A percentile compares a stretch with the other conserved stretches of the same genome.
Evolutionary conservation across 768 basidiomycete genomes (phyloP).

Genomic region (Termitomyces sp.): DNA sequence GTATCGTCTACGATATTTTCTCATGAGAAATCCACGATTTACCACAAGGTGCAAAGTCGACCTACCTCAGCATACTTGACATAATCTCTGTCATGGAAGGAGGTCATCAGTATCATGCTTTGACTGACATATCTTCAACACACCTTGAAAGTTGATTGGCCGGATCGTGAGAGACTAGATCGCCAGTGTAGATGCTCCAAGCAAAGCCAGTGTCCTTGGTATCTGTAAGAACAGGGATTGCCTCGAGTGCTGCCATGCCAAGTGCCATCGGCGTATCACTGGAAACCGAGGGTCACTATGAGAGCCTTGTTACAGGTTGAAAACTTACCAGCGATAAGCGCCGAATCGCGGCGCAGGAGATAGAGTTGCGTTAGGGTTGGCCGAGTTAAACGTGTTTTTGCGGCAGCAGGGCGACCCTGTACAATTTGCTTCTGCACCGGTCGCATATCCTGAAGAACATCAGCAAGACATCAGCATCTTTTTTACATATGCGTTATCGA

Average conservation of each 20-base stretch:
- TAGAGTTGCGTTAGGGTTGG: slow-evolving; percentile 49
- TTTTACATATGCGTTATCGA: neutral
- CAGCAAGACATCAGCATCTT: neutral
- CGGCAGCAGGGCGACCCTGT: slow-evolving; percentile 64
- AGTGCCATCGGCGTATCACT: slow-evolving; percentile 69
- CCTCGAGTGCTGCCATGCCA: slow-evolving; percentile 55
- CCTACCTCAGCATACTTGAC: slow-evolving; percentile 61
- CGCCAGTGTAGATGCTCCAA: slow-evolving; percentile 71
- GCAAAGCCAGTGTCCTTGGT: slow-evolving; percentile 61
- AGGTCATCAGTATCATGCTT: neutral
- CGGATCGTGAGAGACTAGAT: slow-evolving; percentile 71
- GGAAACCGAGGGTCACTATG: neutral
- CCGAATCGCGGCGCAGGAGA: slow-evolving; percentile 70
- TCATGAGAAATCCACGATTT: neutral
- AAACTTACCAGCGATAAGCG: slow-evolving; percentile 51
- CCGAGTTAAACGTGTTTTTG: slow-evolving; percentile 44
- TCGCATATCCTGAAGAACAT: slow-evolving; percentile 53
- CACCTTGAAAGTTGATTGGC: slow-evolving; percentile 63
- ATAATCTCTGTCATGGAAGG: slow-evolving; percentile 43
- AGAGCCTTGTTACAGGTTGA: neutral
- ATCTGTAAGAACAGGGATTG: slow-evolving; percentile 65
- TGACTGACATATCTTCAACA: slow-evolving; percentile 15
- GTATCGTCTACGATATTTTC: slow-evolving; percentile 42
- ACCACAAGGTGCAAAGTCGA: neutral
- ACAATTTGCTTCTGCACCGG: slow-evolving; percentile 72